phyloP scores from a whole-genome alignment of 148 eudicot species.

The Arctostaphylos glauca region DNA sequence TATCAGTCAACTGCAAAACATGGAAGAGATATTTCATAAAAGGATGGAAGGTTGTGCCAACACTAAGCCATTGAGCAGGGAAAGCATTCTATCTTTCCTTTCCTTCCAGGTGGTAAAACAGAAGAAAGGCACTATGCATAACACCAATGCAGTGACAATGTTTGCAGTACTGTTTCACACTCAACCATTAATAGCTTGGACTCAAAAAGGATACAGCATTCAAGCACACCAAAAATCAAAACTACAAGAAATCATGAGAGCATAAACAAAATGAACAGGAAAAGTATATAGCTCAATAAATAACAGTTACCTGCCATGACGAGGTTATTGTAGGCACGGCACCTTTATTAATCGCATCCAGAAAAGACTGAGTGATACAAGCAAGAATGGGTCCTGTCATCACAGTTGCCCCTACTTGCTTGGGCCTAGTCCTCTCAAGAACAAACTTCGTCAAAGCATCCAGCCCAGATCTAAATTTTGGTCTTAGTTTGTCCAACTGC shows the following conservation, averaged over 20 bases:
- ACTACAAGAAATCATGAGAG: background rate
- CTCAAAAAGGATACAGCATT: background rate
- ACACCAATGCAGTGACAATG: background rate
- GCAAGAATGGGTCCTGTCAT: constrained; percentile 96
- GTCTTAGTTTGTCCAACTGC: constrained; percentile 84
- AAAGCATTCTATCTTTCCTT: background rate
- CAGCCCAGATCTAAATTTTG: constrained; percentile 85
- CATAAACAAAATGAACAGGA: background rate
- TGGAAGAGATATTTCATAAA: background rate
- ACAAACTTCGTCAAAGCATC: constrained; percentile 89
- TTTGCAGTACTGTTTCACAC: background rate
- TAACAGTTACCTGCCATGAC: constrained; percentile 81
- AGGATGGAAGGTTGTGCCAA: background rate
- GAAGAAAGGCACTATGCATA: background rate
- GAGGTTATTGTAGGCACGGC: constrained; percentile 98
- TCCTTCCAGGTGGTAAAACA: background rate
- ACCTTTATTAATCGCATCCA: constrained; percentile 93
- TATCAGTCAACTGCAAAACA: background rate
- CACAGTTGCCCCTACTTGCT: constrained; percentile 85
- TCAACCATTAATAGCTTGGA: background rate
- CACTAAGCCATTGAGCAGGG: background rate
- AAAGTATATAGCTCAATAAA: constrained; percentile 10
- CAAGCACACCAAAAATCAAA: background rate
- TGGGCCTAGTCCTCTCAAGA: constrained; percentile 94
- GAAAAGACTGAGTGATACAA: constrained; percentile 82